Conservation (phyloP, 2,329 filamentous ascomycete genomes). For the Westerdykella aurantiaca region DNA sequence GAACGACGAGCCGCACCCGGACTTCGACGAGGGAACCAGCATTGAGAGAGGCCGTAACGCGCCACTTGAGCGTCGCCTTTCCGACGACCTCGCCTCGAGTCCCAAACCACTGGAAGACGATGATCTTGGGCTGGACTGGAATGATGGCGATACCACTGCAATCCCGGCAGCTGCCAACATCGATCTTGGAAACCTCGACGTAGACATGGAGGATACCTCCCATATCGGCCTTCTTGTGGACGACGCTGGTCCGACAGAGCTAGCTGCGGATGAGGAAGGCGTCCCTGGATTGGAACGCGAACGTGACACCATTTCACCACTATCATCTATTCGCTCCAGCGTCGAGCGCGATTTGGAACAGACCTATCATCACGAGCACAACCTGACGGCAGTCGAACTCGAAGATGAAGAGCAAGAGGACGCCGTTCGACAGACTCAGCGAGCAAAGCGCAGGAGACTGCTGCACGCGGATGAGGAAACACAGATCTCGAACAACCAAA, state of each 20-base stretch:
- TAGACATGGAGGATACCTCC: slow-evolving; percentile 16
- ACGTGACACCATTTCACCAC: slow-evolving; percentile 48
- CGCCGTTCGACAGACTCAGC: slow-evolving; percentile 60
- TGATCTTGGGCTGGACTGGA: slow-evolving; percentile 43
- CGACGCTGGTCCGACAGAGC: slow-evolving; percentile 40
- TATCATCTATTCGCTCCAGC: slow-evolving; percentile 49
- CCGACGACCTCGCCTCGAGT: slow-evolving; percentile 27
- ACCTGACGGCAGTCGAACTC: slow-evolving; percentile 29
- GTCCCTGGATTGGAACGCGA: slow-evolving; percentile 44
- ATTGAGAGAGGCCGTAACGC: slow-evolving; percentile 90
- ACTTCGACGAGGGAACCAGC: slow-evolving; percentile 46
- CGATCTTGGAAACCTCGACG: slow-evolving; percentile 15
- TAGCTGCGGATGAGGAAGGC: slow-evolving; percentile 3
- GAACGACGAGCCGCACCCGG: slow-evolving; percentile 43
- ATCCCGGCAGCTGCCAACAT: slow-evolving; percentile 14
- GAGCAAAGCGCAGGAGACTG: slow-evolving; percentile 73
- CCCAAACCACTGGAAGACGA: slow-evolving; percentile 53
- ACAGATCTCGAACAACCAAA: slow-evolving; percentile 67
- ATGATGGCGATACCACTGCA: slow-evolving; percentile 26
- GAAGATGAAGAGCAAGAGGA: slow-evolving; percentile 47
- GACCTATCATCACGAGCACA: slow-evolving; percentile 44
- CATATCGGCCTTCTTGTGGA: slow-evolving; percentile 30
- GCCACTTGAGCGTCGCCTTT: slow-evolving; percentile 48
- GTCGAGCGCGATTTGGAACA: slow-evolving; percentile 59
- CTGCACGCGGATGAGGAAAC: slow-evolving; percentile 77